phyloP scores from a whole-genome alignment of 1,284 basidiomycete genomes.

The Pseudomicrostroma phylloplanum region DNA sequence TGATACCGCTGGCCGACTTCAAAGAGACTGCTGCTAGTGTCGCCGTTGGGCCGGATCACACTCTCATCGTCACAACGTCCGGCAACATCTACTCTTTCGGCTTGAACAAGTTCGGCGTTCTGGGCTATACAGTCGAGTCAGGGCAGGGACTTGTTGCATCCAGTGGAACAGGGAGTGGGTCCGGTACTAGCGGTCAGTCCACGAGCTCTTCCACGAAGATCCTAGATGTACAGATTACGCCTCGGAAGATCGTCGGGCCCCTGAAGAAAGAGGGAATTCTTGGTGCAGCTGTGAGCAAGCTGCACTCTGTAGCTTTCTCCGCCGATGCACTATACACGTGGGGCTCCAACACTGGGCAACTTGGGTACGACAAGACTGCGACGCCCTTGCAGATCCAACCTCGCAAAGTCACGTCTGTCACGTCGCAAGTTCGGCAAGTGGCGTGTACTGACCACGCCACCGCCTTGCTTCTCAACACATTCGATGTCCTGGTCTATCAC shows the following conservation, averaged over 20 bases:
- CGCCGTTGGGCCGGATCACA: constrained; percentile 89
- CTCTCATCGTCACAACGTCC: constrained; percentile 69
- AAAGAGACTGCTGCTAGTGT: constrained; percentile 57
- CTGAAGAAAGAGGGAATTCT: constrained; percentile 72
- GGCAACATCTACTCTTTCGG: constrained; percentile 90
- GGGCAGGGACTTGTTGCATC: constrained; percentile 31
- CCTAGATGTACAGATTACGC: constrained; percentile 63
- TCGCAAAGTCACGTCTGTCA: constrained; percentile 65
- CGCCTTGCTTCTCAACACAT: constrained; percentile 66
- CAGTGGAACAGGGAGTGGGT: constrained; percentile 10
- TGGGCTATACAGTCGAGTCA: constrained; percentile 78
- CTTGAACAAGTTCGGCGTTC: constrained; percentile 63
- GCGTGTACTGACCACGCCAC: constrained; percentile 65
- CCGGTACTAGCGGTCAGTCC: constrained; percentile 36
- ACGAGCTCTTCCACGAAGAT: constrained; percentile 16
- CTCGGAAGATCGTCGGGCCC: constrained; percentile 68
- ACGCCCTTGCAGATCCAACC: constrained; percentile 75
- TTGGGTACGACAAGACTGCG: constrained; percentile 61
- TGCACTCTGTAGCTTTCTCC: constrained; percentile 86
- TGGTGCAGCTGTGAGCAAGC: constrained; percentile 81
- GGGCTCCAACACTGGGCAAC: constrained; percentile 90
- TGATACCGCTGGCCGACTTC: constrained; percentile 62
- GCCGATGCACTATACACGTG: constrained; percentile 77
- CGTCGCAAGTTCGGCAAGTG: constrained; percentile 42
- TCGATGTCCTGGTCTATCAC: constrained; percentile 77